Conservation (phyloP, 768 basidiomycete species). For the Rhodotorula diobovata region DNA sequence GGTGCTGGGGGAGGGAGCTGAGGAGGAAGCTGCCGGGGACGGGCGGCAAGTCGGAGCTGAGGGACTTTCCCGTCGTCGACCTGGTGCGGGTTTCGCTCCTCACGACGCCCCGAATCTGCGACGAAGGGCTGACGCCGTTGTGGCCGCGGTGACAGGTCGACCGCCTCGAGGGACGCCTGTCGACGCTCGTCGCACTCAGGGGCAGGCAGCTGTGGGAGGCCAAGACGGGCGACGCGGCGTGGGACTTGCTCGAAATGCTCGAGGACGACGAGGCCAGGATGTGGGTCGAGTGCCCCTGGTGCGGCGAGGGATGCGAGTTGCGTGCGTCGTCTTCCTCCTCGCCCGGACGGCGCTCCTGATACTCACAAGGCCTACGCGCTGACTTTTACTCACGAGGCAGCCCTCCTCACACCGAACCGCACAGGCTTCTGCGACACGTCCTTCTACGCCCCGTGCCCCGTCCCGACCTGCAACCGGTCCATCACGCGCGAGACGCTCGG, state of each 20-base stretch:
- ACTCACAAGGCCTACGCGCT: no score
- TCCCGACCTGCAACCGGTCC: neutral
- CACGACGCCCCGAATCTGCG: neutral
- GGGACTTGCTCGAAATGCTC: neutral
- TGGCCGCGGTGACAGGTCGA: neutral
- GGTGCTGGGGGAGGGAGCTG: neutral
- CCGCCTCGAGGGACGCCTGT: neutral
- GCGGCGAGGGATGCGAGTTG: neutral
- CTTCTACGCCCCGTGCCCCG: neutral
- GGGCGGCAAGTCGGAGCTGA: neutral
- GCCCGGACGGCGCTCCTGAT: neutral
- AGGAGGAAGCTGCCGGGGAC: no score
- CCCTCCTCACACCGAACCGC: neutral
- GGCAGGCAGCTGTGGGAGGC: neutral
- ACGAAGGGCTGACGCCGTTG: neutral
- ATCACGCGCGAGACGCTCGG: neutral
- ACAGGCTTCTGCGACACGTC: neutral
- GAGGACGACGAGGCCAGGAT: neutral
- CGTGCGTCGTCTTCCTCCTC: neutral
- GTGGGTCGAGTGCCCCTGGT: neutral
- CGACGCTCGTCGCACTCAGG: neutral
- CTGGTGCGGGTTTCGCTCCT: neutral
- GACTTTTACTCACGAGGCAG: no score
- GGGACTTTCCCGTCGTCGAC: neutral
- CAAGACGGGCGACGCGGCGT: neutral